These are phyloP conservation scores for Lactarius sp. DNA, from an alignment of 768 basidiomycete genomes.

Conservation along the genomic window DNA sequence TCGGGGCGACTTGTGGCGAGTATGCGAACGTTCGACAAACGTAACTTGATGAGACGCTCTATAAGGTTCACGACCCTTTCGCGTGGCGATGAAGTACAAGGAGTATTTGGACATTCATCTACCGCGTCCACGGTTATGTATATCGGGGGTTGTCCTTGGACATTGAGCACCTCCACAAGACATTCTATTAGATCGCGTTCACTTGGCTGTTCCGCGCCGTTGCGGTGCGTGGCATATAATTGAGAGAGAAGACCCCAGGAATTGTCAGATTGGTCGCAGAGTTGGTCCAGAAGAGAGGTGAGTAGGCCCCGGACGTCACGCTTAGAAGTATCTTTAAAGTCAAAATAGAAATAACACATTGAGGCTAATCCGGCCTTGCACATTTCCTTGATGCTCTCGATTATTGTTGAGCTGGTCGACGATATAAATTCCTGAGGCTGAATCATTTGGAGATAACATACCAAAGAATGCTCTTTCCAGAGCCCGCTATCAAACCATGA, in stretches of 20 bases:
- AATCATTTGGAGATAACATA: no score
- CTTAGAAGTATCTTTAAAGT: neutral
- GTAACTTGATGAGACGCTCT: neutral
- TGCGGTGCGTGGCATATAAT: neutral
- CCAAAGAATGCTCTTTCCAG: no score
- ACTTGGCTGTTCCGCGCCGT: no score
- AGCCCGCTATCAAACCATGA: no score
- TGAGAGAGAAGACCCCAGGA: neutral
- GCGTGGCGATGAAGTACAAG: neutral
- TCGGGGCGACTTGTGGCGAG: neutral
- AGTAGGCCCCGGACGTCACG: no score
- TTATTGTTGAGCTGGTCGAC: no score
- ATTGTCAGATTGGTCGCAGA: neutral
- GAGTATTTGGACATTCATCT: no score
- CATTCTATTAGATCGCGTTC: no score
- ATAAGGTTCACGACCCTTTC: neutral
- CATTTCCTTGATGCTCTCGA: no score
- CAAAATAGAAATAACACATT: constrained; percentile 1
- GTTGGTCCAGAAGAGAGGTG: constrained; percentile 1
- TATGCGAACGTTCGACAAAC: neutral
- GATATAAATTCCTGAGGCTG: no score
- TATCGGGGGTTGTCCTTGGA: neutral
- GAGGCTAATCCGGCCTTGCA: no score
- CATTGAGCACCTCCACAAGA: neutral
- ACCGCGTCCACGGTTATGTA: no score